Conservation (phyloP, 345 rosid species). For the Pistacia vera region DNA sequence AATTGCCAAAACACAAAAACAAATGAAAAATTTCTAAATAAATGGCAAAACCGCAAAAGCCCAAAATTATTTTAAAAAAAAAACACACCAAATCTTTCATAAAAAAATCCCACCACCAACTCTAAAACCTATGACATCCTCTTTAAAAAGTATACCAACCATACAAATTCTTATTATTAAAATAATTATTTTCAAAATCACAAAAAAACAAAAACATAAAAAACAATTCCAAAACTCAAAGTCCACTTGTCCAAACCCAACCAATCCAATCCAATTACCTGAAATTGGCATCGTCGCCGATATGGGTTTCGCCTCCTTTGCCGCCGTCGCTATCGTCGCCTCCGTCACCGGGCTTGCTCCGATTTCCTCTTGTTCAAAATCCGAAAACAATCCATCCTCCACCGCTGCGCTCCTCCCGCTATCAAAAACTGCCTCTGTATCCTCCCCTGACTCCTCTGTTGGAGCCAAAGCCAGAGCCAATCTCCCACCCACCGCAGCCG, state of each 20-base stretch:
- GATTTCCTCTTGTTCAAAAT: slow-evolving; percentile 64
- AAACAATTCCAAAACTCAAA: neutral
- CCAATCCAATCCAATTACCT: slow-evolving; percentile 32
- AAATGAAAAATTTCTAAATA: no score
- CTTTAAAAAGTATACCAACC: neutral
- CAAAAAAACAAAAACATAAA: neutral
- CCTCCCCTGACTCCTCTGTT: slow-evolving; percentile 24
- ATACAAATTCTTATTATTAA: neutral
- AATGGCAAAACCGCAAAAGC: no score
- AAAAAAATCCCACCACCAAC: neutral
- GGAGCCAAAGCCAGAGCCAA: slow-evolving; percentile 49
- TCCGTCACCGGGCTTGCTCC: slow-evolving; percentile 47
- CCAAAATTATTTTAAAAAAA: neutral
- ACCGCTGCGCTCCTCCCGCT: slow-evolving; percentile 71
- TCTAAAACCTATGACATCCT: neutral
- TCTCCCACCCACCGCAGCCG: slow-evolving; percentile 22
- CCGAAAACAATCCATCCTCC: slow-evolving; percentile 74
- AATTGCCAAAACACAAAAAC: no score
- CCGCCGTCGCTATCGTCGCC: slow-evolving; percentile 18
- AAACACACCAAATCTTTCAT: neutral
- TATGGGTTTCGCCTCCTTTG: slow-evolving; percentile 20
- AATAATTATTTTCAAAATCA: neutral
- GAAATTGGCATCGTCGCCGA: slow-evolving; percentile 41
- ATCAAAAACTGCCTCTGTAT: slow-evolving; percentile 49
- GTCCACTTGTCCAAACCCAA: neutral